These are phyloP conservation scores for Cyclostephanos tholiformis DNA, from an alignment of 108 stramenopile genomes.

Conservation along the genomic window DNA sequence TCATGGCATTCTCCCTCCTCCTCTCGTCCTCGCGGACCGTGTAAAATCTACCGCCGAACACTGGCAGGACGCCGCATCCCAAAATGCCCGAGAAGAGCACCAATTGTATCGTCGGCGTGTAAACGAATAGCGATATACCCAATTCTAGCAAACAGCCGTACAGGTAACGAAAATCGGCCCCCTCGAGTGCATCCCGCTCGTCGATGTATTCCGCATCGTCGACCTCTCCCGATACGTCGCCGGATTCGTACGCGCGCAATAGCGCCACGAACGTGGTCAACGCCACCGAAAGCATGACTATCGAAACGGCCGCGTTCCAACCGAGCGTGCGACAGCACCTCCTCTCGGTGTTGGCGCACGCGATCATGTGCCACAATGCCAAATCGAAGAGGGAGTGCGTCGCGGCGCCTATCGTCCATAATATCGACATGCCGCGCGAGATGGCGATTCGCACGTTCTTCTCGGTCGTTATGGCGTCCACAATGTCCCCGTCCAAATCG, in stretches of 20 bases:
- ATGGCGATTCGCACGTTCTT: constrained; percentile 13
- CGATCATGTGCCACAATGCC: constrained; percentile 43
- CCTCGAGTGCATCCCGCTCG: constrained; percentile 6
- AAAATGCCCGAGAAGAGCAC: constrained; percentile 45
- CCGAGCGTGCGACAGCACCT: constrained; percentile 11
- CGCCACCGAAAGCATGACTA: constrained; percentile 26
- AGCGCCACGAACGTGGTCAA: constrained; percentile 27
- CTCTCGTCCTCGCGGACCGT: constrained; percentile 17
- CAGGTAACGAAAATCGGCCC: constrained; percentile 36
- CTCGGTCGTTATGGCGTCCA: neutral
- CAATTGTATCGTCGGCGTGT: constrained; percentile 41
- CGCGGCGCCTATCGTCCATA: constrained; percentile 43
- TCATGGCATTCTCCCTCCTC: neutral
- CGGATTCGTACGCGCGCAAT: constrained; percentile 27
- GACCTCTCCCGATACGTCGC: neutral
- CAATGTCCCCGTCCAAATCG: constrained; percentile 17
- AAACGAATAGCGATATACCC: constrained; percentile 35
- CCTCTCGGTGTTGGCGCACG: constrained; percentile 30
- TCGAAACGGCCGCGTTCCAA: constrained; percentile 37
- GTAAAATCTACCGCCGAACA: constrained; percentile 48
- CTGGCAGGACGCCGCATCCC: constrained; percentile 44
- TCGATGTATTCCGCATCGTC: neutral
- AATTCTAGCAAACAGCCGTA: constrained; percentile 44
- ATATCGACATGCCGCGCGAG: constrained; percentile 25
- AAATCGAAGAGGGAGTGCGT: constrained; percentile 41